These are phyloP conservation scores for Wolfiporia cocos DNA, from an alignment of 1,284 basidiomycete genomes.

Conservation along the genomic window DNA sequence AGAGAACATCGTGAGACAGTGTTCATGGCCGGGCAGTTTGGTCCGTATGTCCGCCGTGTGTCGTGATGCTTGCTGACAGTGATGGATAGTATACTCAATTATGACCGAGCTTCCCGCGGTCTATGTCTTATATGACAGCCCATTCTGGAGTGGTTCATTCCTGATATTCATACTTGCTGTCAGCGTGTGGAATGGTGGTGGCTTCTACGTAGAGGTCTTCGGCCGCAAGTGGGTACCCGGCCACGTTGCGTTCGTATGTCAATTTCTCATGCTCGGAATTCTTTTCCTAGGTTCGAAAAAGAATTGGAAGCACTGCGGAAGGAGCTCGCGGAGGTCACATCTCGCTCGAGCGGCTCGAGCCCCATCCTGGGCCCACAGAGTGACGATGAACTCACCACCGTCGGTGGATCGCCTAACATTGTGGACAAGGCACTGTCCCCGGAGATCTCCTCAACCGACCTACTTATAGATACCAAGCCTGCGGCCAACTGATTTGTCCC, in stretches of 20 bases:
- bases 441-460: constrained; percentile 16
- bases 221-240: constrained; percentile 73
- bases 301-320: constrained; percentile 85
- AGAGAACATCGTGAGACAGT: constrained; percentile 59
- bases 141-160: constrained; percentile 71
- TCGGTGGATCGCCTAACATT: constrained; percentile 20
- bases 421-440: constrained; percentile 18
- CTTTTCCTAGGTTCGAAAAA: constrained; percentile 72
- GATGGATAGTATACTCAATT: constrained; percentile 69
- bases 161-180: constrained; percentile 76
- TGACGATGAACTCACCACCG: constrained; percentile 24
- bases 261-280: constrained; percentile 23
- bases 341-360: constrained; percentile 40
- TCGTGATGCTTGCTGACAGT: background rate
- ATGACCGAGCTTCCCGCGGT: constrained; percentile 85
- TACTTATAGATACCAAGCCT: constrained; percentile 12
- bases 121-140: constrained; percentile 73
- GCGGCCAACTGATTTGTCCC: constrained; percentile 1
- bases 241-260: constrained; percentile 4
- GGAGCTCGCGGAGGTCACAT: constrained; percentile 66
- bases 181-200: constrained; percentile 82
- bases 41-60: constrained; percentile 35
- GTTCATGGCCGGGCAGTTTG: constrained; percentile 84
- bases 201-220: constrained; percentile 92
- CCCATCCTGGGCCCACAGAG: constrained; percentile 33